Base-by-base conservation (phyloP, 2,329 filamentous ascomycete species). In the Monosporascus sp. region DNA sequence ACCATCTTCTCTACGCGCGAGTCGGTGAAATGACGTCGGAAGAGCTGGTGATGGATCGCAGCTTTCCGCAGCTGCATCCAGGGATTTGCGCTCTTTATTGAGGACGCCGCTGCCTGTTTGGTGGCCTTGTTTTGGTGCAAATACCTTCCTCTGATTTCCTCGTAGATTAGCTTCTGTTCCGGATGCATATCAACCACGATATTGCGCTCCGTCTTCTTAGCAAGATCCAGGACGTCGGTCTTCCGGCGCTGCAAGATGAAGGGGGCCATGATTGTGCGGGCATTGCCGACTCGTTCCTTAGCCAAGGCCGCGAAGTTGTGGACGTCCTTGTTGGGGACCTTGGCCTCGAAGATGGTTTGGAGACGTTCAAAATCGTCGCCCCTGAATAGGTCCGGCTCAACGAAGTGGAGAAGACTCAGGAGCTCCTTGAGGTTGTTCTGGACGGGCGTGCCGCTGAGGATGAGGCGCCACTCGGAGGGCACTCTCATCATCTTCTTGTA, bases 221-320 rank as follows among this genome's bases (percentile, higher is more conserved):
- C 92, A 58, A 99, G 79, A 65, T 94, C 88, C 47, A 97, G 79
- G 8, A 97, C 92, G 65, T 97, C 91, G 48, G 89, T 84, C 74
- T 99, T 99, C 73, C 94, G 93, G 7, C 94, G 84, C 58, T 96
- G 90, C 3, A 99, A 76, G 51, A 99, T 94, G 67, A 99, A 99
- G 0, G 94, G 94, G 24, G 92, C 91, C 65, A 99, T 84, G 77
- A 99, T 99, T 0, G 88, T 91, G 52, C 92, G 86, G 2, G 94
- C 94, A 45, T 92, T 83, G 53, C 84, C 83, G 53, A 97, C 94
- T 43, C 94, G 87, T 68, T 96, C 90, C 45, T 84, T 87, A 22
- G 94, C 96, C 1, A 99, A 75, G 11, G 97, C 80, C 1, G 91
- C 88, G 22, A 89, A 89, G 66, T 97, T 86, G 53, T 87, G 83